A percentile compares a stretch with the other conserved stretches of the same genome.
Conservation (phyloP, 495 filamentous ascomycete species). For the Ramalina intermedia region DNA sequence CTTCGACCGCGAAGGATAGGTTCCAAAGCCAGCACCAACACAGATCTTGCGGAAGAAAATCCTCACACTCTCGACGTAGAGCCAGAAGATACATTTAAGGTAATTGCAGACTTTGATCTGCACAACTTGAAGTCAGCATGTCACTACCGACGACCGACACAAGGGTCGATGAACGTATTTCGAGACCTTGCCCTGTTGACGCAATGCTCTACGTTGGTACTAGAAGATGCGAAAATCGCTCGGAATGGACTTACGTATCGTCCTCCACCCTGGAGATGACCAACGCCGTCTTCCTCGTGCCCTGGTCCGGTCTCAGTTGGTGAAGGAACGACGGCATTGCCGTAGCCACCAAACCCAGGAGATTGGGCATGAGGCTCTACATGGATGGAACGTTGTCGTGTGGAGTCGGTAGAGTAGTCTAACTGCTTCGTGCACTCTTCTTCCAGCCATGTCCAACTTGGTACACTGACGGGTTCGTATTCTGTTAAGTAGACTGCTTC, state of each 20-base stretch:
- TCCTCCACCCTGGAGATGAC: constrained; percentile 55
- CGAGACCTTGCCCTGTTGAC: no score
- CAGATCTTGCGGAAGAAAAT: constrained; percentile 39
- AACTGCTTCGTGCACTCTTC: constrained; percentile 59
- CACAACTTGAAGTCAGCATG: no score
- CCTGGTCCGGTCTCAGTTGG: constrained; percentile 27
- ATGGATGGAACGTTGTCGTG: constrained; percentile 21
- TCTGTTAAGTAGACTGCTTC: constrained; percentile 95
- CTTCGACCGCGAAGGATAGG: constrained; percentile 48
- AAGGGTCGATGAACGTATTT: no score
- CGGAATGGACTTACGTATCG: constrained; percentile 35
- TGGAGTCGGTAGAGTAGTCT: constrained; percentile 26
- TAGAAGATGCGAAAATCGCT: no score
- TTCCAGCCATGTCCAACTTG: constrained; percentile 83
- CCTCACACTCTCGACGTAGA: constrained; percentile 46
- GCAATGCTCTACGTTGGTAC: no score
- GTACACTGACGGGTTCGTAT: constrained; percentile 57
- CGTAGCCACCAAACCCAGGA: constrained; percentile 50
- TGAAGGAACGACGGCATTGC: constrained; percentile 34
- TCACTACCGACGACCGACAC: no score
- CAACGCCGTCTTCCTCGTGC: constrained; percentile 49
- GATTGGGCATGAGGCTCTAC: constrained; percentile 12
- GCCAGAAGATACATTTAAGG: constrained; percentile 53
- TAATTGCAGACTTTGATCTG: constrained; percentile 49
- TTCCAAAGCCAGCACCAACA: constrained; percentile 42